phyloP scores from a whole-genome alignment of 2,329 filamentous ascomycete species.

The Neofusicoccum parvum region DNA sequence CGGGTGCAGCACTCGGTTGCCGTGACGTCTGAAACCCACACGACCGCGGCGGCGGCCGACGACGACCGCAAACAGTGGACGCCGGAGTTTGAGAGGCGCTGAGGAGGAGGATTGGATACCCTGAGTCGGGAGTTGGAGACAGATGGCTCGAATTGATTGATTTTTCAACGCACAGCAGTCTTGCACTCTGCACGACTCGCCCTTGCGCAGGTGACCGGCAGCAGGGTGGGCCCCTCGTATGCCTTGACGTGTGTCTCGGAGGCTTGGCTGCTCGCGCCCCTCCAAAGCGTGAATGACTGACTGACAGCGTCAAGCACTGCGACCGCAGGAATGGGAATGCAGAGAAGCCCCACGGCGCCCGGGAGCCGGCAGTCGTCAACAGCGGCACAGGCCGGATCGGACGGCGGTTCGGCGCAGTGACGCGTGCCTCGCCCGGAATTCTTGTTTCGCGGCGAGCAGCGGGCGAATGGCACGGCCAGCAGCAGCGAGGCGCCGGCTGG shows the following conservation, averaged over 20 bases:
- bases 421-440: background rate
- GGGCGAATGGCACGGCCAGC: background rate
- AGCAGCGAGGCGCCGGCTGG: background rate
- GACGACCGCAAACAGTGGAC: background rate
- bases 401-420: background rate
- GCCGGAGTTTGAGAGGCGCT: background rate
- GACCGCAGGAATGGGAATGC: background rate
- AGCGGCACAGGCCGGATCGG: background rate
- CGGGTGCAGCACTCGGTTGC: constrained; percentile 1
- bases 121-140: no score
- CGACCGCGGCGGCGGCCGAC: background rate
- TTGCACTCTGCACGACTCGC: no score
- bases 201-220: no score
- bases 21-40: background rate
- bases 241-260: no score
- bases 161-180: no score
- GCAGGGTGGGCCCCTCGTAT: no score
- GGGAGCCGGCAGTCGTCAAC: background rate
- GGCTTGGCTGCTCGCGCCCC: no score
- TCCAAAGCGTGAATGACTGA: no score
- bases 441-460: background rate
- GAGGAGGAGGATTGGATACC: no score
- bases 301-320: no score
- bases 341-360: background rate
- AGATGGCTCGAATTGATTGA: no score